Base-by-base conservation (phyloP, 2,329 filamentous ascomycete genomes). In the Fusarium annulatum region DNA sequence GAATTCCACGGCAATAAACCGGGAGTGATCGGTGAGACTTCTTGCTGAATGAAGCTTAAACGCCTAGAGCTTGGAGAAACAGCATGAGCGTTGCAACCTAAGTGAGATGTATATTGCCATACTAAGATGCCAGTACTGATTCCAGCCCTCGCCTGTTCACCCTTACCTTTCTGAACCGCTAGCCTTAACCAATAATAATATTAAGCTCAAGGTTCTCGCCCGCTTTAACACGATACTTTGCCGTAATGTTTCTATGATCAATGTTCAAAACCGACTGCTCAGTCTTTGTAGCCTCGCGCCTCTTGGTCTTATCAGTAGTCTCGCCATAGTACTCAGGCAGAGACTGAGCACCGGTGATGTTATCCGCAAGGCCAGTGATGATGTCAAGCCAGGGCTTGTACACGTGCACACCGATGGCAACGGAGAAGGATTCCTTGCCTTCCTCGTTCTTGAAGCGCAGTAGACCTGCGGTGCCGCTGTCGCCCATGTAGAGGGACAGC, bases 371-470 rank as follows among this genome's bases (percentile, higher is more conserved):
- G 2, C 70, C 73, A 3, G 73, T 74, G 8, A 76, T 39, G 15
- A 39, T 70, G 33, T 76, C 73, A 7, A 76, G 45, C 73, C 73
- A 76, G 3, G 70, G 73, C 73, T 75, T 75, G 58, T 74, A 72
- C 59, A 74, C 48, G 49, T 75, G 73, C 1, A 76, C 73, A 0
- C 73, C 73, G 7, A 75, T 4, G 7, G 64, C 73, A 19, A 75
- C 45, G 21, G 75, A 76, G 59, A 75, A 75, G 5, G 64, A 70
- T 18, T 75, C 73, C 23, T 69, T 76, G 53, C 64, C 64, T 10
- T 75, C 28, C 43, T 75, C 73, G 1, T 73, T 74, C 56, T 72
- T 75, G 64, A 76, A 75, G 39, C 73, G 73, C 9, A 75, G 67
- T 43, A 76, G 69, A 12, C 73, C 73, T 0, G 70, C 61, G 7